Evolutionary conservation across 306 rosid species (phyloP), one percentile per base, ranked within the genome.

Genomic region (Quercus aquifolioides): DNA sequence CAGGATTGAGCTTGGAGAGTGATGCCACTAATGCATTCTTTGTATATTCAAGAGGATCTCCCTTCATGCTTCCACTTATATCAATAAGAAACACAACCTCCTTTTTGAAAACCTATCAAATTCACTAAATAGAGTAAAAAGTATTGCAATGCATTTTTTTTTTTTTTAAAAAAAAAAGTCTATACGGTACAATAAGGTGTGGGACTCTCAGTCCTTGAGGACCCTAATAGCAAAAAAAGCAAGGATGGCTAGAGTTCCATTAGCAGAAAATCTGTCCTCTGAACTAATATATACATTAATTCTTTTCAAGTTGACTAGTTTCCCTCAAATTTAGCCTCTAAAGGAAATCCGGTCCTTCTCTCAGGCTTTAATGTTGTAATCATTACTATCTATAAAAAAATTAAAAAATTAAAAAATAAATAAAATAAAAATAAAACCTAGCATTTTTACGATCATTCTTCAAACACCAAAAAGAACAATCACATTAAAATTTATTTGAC

Each of bases 21-120:
- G 97, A 89, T 23, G 90, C 85, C 76, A 89, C 78, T 23, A 95
- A 70, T 15, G 97, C 92, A 74, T 74, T 90, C 89, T 91, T 95
- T 72, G 83, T 78, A 58, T 79, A 86, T 83, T 91, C 96, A 79
- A 95, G 88, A 74, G 98, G 91, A 71, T 77, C 82, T 81, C 97
- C 99, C 80, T 41, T 76, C 99, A 92, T 95, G 89, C 99, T 95
- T 83, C 81, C 93, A 84, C 99, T 95, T 56, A 77, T 84, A 81
- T 95, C 99, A 76, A 91, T 79, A 63, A 92, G 28, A 81, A 92
- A 93, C 80, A 92, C 93, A 86, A 88, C 98, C 77, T 87, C 92
- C 92, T 82, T 93, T 73, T 56, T 83, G 83, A 89, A 93, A 73
- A 85, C 97, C 99, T 95, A 78, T 31, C 68, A 84, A 41, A 85